Percentiles rank a stretch among this genome's conserved stretches.
Evolutionary conservation across 106 monocot genomes (phyloP).

Genomic region (Amphibolis antarctica): DNA sequence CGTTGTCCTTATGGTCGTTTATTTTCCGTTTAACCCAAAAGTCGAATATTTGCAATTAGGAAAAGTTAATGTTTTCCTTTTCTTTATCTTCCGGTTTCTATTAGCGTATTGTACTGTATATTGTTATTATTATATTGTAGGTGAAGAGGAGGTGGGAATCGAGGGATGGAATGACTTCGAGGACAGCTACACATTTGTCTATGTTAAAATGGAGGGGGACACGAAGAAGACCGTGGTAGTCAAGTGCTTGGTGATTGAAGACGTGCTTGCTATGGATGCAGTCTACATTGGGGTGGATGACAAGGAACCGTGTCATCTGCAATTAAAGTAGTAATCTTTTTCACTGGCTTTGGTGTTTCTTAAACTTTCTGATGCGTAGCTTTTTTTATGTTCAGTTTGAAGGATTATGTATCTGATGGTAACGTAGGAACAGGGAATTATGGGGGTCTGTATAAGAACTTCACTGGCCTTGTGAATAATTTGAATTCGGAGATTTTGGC

Average conservation of each 20-base stretch:
- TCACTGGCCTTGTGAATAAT: conserved; percentile 41
- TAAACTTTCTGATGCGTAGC: background rate
- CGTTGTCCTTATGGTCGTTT: no score
- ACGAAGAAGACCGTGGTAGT: conserved; percentile 46
- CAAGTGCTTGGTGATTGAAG: conserved; percentile 52
- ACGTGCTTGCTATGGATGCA: conserved; percentile 51
- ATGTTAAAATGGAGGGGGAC: conserved; percentile 40
- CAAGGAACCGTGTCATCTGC: conserved; percentile 58
- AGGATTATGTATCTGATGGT: conserved; percentile 39
- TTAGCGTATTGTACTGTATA: background rate
- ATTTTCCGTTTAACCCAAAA: no score
- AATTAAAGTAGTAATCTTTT: conserved; percentile 48
- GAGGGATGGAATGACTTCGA: conserved; percentile 92
- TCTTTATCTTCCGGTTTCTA: background rate
- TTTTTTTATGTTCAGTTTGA: conserved; percentile 32
- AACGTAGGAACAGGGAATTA: conserved; percentile 30
- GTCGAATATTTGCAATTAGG: background rate
- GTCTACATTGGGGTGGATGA: conserved; percentile 25
- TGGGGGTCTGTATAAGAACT: conserved; percentile 52
- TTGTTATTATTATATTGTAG: conserved; percentile 11
- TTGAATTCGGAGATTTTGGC: conserved; percentile 39
- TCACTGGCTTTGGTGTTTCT: background rate
- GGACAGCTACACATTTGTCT: conserved; percentile 59
- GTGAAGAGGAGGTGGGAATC: conserved; percentile 70
- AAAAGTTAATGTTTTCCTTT: background rate